Conservation (phyloP, 768 basidiomycete genomes). For the Phlegmacium glaucopus region DNA sequence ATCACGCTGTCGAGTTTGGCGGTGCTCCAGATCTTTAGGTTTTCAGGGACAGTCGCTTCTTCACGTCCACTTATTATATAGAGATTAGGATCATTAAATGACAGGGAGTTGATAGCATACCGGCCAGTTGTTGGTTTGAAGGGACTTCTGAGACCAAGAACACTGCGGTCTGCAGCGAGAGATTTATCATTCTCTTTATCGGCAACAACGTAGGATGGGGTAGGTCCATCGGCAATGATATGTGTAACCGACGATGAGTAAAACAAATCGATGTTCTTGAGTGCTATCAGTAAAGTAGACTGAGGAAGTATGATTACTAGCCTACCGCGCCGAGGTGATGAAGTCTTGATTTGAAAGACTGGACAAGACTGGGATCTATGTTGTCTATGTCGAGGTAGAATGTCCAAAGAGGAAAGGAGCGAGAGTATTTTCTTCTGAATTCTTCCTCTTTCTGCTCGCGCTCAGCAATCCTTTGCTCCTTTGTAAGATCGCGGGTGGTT, state of each 20-base stretch:
- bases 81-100: not conserved
- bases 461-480: constrained; percentile 46
- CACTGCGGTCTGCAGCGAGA: constrained; percentile 17
- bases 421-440: constrained; percentile 81
- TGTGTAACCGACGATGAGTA: constrained; percentile 87
- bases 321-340: constrained; percentile 75
- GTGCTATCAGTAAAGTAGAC: constrained; percentile 4
- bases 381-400: constrained; percentile 79
- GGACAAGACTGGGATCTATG: constrained; percentile 33
- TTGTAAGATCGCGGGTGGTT: constrained; percentile 21
- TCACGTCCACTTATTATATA: constrained; percentile 23
- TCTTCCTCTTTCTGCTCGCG: constrained; percentile 59
- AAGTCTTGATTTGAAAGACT: constrained; percentile 53
- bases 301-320: constrained; percentile 13
- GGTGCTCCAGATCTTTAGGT: constrained; percentile 86
- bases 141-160: constrained; percentile 55
- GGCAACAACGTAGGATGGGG: constrained; percentile 39
- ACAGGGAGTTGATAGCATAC: constrained; percentile 30
- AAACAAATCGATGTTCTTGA: constrained; percentile 81
- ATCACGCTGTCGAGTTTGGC: constrained; percentile 70
- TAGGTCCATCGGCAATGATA: constrained; percentile 66
- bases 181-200: constrained; percentile 70
- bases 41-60: constrained; percentile 20
- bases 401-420: constrained; percentile 78
- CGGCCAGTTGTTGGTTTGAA: constrained; percentile 50